Conservation (phyloP, 352 stramenopile species). For the Phytophthora multivora region DNA sequence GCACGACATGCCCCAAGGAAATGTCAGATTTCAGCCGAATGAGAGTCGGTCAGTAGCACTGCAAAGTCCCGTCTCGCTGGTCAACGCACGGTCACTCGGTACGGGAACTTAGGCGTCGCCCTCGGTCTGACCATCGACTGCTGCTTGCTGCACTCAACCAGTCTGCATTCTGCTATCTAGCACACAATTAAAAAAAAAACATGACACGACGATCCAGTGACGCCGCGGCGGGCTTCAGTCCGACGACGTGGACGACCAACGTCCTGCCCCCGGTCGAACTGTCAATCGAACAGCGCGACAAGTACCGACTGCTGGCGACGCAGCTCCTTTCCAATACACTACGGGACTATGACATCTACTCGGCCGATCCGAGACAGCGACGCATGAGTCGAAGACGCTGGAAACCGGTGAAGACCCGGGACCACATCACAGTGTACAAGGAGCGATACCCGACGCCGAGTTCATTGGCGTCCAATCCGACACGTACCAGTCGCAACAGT, state of each 20-base stretch:
- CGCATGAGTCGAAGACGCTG: constrained; percentile 37
- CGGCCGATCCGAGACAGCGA: constrained; percentile 30
- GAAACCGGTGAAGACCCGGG: constrained; percentile 33
- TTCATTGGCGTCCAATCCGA: constrained; percentile 11
- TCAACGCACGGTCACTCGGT: constrained; percentile 2
- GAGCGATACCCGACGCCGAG: constrained; percentile 33
- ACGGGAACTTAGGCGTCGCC: constrained; percentile 16
- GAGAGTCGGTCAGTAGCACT: constrained; percentile 18
- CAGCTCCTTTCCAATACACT: constrained; percentile 35
- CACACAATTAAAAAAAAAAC: background rate
- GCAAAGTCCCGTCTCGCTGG: constrained; percentile 9
- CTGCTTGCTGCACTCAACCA: constrained; percentile 4
- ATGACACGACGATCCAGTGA: constrained; percentile 25
- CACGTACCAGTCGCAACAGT: constrained; percentile 34
- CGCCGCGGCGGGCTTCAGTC: constrained; percentile 12
- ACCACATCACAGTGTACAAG: constrained; percentile 45
- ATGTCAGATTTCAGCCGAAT: constrained; percentile 23
- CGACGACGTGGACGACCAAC: constrained; percentile 35
- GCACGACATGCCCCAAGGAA: constrained; percentile 4
- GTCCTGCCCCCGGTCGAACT: constrained; percentile 24
- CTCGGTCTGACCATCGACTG: constrained; percentile 1
- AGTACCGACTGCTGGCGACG: constrained; percentile 31
- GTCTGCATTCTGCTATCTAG: constrained; percentile 27
- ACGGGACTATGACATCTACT: constrained; percentile 41
- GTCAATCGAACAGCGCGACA: constrained; percentile 23